phyloP scores from a whole-genome alignment of 495 filamentous ascomycete genomes.

The Xylaria castorea region DNA sequence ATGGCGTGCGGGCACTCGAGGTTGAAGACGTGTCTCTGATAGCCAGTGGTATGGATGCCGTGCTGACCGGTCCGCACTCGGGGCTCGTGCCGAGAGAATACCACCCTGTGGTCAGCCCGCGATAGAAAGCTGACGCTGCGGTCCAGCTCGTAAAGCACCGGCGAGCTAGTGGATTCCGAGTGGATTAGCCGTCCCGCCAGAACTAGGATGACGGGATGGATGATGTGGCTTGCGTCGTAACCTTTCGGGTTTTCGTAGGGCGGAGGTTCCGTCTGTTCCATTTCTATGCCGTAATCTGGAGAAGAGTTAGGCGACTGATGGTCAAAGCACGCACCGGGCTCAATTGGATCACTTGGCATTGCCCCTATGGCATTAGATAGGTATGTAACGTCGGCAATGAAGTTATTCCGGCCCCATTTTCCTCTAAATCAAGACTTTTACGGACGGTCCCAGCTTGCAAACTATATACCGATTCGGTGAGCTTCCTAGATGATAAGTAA shows the following conservation, averaged over 20 bases:
- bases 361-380: not conserved
- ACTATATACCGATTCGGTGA: not conserved
- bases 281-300: not conserved
- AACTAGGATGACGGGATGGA: slow-evolving; percentile 17
- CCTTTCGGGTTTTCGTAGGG: not conserved
- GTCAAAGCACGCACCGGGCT: not conserved
- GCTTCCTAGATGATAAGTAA: not conserved
- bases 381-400: slow-evolving; percentile 1
- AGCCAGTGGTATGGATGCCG: slow-evolving; percentile 2
- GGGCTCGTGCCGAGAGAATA: slow-evolving; percentile 7
- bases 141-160: slow-evolving; percentile 18
- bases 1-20: slow-evolving; percentile 20
- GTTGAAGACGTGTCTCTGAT: slow-evolving; percentile 12
- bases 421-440: no score
- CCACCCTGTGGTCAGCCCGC: slow-evolving; percentile 8
- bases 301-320: not conserved
- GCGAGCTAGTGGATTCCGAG: slow-evolving; percentile 6
- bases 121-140: slow-evolving; percentile 4
- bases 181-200: slow-evolving; percentile 12
- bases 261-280: not conserved
- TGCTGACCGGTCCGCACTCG: slow-evolving; percentile 1
- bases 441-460: not conserved
- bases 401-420: slow-evolving; percentile 12
- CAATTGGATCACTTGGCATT: not conserved
- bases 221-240: not conserved